Evolutionary conservation across 148 eudicot genomes (phyloP).

Genomic region (Nyssa sinensis): DNA sequence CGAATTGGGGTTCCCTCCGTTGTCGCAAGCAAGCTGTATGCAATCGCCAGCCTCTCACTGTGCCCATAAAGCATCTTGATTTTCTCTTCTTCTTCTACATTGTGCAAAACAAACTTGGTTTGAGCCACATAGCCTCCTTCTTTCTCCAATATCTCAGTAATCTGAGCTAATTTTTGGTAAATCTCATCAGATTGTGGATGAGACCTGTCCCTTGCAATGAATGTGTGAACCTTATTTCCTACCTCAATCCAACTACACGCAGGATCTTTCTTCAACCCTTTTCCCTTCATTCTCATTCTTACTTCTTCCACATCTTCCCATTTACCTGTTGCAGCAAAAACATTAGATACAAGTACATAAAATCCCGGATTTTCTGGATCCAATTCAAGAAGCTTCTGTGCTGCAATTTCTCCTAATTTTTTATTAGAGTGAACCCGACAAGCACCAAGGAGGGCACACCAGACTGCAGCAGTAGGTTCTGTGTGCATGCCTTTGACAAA

Average conservation of each 20-base stretch:
- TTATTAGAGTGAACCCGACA: slow-evolving; percentile 59
- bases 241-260: slow-evolving; percentile 95
- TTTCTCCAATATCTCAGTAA: slow-evolving; percentile 46
- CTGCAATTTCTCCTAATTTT: slow-evolving; percentile 64
- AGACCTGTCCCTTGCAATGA: slow-evolving; percentile 65
- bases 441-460: slow-evolving; percentile 83
- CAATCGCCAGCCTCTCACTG: slow-evolving; percentile 86
- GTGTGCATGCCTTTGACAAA: slow-evolving; percentile 60
- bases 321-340: slow-evolving; percentile 58
- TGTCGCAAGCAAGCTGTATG: slow-evolving; percentile 63
- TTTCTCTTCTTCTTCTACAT: slow-evolving; percentile 73
- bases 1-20: slow-evolving; percentile 52
- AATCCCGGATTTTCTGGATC: slow-evolving; percentile 73
- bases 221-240: slow-evolving; percentile 61
- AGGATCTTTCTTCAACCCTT: slow-evolving; percentile 79
- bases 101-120: slow-evolving; percentile 62
- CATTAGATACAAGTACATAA: slow-evolving; percentile 74
- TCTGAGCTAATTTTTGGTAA: slow-evolving; percentile 43
- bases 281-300: slow-evolving; percentile 60
- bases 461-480: slow-evolving; percentile 60
- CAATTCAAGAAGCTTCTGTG: slow-evolving; percentile 53
- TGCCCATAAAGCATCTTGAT: slow-evolving; percentile 64
- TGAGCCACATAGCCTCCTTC: slow-evolving; percentile 68
- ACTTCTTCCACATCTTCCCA: slow-evolving; percentile 71
- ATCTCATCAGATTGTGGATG: slow-evolving; percentile 61